These are phyloP conservation scores for Tetramitus jugosus DNA, from an alignment of 208 protist genomes.

Conservation along the genomic window DNA sequence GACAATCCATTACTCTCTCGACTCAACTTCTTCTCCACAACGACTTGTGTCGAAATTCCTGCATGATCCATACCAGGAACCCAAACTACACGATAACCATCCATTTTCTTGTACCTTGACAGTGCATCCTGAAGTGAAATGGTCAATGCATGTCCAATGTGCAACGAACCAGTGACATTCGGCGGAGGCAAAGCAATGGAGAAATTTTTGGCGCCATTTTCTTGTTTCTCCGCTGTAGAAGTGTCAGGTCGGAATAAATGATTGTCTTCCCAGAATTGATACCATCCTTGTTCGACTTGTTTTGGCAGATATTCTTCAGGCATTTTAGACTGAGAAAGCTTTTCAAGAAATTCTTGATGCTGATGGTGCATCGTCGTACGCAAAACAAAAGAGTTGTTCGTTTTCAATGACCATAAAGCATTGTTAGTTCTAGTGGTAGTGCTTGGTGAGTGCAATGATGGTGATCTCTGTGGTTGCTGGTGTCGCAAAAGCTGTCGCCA, in stretches of 20 bases:
- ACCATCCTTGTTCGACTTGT: constrained; percentile 91
- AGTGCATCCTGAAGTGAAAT: constrained; percentile 87
- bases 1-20: constrained; percentile 63
- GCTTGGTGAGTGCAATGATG: too few species aligned
- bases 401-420: too few species aligned
- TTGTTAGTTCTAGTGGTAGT: too few species aligned
- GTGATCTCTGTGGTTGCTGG: too few species aligned
- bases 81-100: constrained; percentile 91
- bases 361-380: too few species aligned
- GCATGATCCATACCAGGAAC: constrained; percentile 99
- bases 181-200: constrained; percentile 97
- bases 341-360: too few species aligned
- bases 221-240: constrained; percentile 33
- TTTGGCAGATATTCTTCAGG: too few species aligned
- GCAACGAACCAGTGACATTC: constrained; percentile 98
- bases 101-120: constrained; percentile 88
- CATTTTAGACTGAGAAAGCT: too few species aligned
- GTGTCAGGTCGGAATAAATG: constrained; percentile 83
- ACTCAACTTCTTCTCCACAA: constrained; percentile 93
- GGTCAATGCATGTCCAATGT: constrained; percentile 98
- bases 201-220: constrained; percentile 63
- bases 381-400: too few species aligned
- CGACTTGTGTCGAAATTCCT: constrained; percentile 97
- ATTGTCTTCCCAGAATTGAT: constrained; percentile 92
- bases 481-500: too few species aligned